Percentiles rank a stretch among this genome's conserved stretches.
These are phyloP conservation scores for Leptodontidium sp. DNA, from an alignment of 2,329 filamentous ascomycete genomes.

Conservation along the genomic window DNA sequence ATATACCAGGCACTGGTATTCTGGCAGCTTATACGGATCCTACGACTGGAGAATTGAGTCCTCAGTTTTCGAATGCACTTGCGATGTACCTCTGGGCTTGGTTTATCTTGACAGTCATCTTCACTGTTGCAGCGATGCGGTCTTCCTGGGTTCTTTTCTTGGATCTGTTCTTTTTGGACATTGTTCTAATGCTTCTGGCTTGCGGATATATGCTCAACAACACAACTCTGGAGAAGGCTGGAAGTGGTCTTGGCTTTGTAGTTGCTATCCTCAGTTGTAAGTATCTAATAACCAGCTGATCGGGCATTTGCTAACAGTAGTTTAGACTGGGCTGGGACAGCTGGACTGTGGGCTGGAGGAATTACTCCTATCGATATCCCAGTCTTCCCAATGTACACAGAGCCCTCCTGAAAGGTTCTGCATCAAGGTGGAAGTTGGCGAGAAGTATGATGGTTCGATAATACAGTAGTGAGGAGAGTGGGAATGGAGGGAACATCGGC, in stretches of 20 bases:
- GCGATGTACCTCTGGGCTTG: conserved; percentile 28
- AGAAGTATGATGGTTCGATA: too few relatives aligned
- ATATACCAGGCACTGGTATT: conserved; percentile 50
- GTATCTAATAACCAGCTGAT: not conserved
- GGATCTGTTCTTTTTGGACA: conserved; percentile 24
- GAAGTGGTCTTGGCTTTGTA: conserved; percentile 23
- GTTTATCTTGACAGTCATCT: conserved; percentile 26
- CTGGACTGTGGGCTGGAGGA: conserved; percentile 22
- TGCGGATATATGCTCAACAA: conserved; percentile 28
- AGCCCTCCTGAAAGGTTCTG: not conserved
- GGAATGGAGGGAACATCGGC: too few relatives aligned
- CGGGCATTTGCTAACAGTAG: not conserved
- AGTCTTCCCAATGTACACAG: conserved; percentile 27
- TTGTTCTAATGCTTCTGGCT: conserved; percentile 23
- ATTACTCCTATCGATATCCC: conserved; percentile 27
- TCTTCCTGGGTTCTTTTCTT: conserved; percentile 28
- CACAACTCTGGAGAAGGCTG: conserved; percentile 18
- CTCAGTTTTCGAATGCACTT: conserved; percentile 25
- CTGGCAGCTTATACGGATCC: conserved; percentile 49
- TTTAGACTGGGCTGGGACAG: conserved; percentile 23
- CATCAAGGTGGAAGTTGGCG: not conserved
- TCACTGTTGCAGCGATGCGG: conserved; percentile 23
- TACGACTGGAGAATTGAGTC: conserved; percentile 37
- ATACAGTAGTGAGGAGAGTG: too few relatives aligned
- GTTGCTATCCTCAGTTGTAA: conserved; percentile 25